These are phyloP conservation scores for Saccharata proteae DNA, from an alignment of 2,329 filamentous ascomycete species.

Conservation along the genomic window DNA sequence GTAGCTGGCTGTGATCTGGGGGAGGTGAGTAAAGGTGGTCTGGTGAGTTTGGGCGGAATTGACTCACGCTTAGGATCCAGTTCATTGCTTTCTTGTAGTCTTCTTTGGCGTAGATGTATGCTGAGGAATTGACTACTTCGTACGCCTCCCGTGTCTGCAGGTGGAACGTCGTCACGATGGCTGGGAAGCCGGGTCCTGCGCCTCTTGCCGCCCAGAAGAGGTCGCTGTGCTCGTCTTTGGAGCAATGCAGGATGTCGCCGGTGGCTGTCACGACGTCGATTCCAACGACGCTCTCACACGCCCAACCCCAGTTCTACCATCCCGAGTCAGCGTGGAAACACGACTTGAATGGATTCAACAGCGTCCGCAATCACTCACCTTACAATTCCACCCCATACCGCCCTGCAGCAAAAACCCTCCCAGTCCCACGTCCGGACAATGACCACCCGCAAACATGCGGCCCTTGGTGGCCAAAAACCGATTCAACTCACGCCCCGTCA, in stretches of 20 bases:
- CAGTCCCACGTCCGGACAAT: conserved; percentile 46
- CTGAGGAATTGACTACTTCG: conserved; percentile 19
- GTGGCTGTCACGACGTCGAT: conserved; percentile 39
- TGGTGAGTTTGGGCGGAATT: not conserved
- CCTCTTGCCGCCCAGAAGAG: conserved; percentile 40
- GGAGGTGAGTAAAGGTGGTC: not conserved
- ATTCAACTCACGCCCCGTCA: conserved; percentile 36
- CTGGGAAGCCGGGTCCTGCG: conserved; percentile 40
- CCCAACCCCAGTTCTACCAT: conserved; percentile 42
- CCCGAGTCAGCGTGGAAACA: not conserved
- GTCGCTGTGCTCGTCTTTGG: conserved; percentile 29
- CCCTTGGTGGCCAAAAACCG: conserved; percentile 24
- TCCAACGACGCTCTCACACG: conserved; percentile 35
- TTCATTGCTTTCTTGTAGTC: conserved; percentile 34
- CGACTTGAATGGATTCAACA: too few species aligned
- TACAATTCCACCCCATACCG: conserved; percentile 48
- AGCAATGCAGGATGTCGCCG: conserved; percentile 26
- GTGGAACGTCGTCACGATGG: conserved; percentile 40
- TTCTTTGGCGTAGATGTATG: conserved; percentile 37
- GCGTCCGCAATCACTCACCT: too few species aligned
- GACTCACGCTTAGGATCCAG: conserved; percentile 34
- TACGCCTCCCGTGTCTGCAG: conserved; percentile 24
- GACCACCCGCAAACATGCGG: conserved; percentile 40
- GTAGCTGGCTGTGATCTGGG: conserved; percentile 17
- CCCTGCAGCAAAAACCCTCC: conserved; percentile 45